Evolutionary conservation across 176 grass and related monocot species (phyloP), one percentile per base, ranked within the genome.

Genomic region (Bonia amplexicaulis): DNA sequence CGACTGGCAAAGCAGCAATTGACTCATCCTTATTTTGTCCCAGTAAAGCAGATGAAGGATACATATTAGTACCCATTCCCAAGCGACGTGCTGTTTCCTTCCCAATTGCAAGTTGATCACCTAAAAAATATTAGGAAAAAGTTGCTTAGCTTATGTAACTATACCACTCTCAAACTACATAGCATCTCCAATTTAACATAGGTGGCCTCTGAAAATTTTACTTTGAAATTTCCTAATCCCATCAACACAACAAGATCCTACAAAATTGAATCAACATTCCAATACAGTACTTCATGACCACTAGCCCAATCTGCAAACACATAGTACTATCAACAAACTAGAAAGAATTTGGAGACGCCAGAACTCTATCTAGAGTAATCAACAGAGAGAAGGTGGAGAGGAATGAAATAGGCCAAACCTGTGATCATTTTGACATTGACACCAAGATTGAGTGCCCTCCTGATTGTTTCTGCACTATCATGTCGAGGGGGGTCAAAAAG

Each of bases 51-150:
- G 92, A 97, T 19, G 94, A 97, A 40, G 94, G 94, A 80, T 97
- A 97, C 94, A 97, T 97, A 58, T 97, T 97, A 53, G 94, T 97
- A 87, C 92, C 94, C 94, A 97, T 97, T 72, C 94, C 94, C 74
- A 97, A 84, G 35, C 94, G 91, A 16, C 94, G 90, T 48, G 88
- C 92, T 49, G 94, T 97, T 82, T 97, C 94, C 94, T 97, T 97
- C 19, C 90, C 94, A 26, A 97, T 97, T 37, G 94, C 92, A 71
- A 97, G 76, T 71, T 97, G 94, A 72, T 97, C 94, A 57, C 94
- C 94, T 97, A 33, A 87, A 85, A 65, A 54, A 16, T 9, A 78
- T 23, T 33, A 66, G 9, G 19, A 82, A 57, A 44, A 71, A 61
- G 1, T 35, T 86, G 15, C 22, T 49, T 17, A 70, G 11, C 2